Percentiles rank a stretch among this genome's conserved stretches.
phyloP scores from a whole-genome alignment of 2,329 filamentous ascomycete species.

The Colletotrichum melonis region DNA sequence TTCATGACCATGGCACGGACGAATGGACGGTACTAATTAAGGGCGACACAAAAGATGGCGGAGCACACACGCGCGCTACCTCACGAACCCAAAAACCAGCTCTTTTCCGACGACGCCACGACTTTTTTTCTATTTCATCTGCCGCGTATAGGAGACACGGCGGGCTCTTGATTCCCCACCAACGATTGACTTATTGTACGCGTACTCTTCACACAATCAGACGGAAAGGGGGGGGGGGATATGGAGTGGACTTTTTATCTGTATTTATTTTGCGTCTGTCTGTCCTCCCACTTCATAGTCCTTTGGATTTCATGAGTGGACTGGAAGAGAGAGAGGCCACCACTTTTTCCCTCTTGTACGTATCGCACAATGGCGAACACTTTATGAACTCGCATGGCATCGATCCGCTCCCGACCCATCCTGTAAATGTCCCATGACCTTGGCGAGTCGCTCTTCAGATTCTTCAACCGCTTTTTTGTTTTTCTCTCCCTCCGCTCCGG shows the following conservation, averaged over 20 bases:
- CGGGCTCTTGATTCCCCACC: slow-evolving; percentile 30
- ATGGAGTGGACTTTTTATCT: not conserved
- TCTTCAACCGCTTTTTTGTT: not conserved
- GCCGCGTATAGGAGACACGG: slow-evolving; percentile 19
- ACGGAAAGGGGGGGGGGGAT: slow-evolving; percentile 8
- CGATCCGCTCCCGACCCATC: not conserved
- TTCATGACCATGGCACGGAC: slow-evolving; percentile 31
- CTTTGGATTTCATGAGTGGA: not conserved
- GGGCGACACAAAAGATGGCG: not conserved
- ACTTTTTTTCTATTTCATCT: slow-evolving; percentile 1
- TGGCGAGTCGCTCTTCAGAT: not conserved
- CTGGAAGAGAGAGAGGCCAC: not conserved
- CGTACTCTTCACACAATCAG: slow-evolving; percentile 30
- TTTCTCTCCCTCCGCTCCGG: not conserved
- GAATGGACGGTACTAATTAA: slow-evolving; percentile 16
- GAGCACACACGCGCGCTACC: not conserved
- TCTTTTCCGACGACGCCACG: slow-evolving; percentile 19
- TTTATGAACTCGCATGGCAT: not conserved
- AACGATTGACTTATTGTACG: slow-evolving; percentile 19
- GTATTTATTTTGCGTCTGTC: slow-evolving; percentile 23
- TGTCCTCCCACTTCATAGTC: not conserved
- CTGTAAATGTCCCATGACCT: not conserved
- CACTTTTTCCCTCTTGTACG: slow-evolving; percentile 14
- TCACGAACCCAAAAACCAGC: not conserved
- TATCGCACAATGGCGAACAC: slow-evolving; percentile 19